Evolutionary conservation across 192 early-diverging fungal species (phyloP).

Genomic region (Coemansia sp.): DNA sequence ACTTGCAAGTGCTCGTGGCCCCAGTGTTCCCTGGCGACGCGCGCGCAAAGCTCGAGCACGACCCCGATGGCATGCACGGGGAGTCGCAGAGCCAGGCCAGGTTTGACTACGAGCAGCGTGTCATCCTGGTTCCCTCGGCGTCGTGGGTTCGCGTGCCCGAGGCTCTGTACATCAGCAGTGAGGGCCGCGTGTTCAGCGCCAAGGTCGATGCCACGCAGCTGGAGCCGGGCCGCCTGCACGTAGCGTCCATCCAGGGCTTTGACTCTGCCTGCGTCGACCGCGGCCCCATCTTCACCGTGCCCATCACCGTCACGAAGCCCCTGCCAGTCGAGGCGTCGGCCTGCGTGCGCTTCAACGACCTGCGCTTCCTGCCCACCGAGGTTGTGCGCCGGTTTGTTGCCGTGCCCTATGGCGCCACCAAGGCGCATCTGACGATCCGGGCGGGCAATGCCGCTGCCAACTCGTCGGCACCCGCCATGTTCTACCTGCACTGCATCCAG

Average conservation of each 20-base stretch:
- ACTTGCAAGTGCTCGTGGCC: slow-evolving; percentile 45
- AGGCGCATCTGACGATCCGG: slow-evolving; percentile 54
- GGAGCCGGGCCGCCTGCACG: slow-evolving; percentile 72
- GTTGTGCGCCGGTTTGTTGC: slow-evolving; percentile 78
- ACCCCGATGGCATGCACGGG: slow-evolving; percentile 57
- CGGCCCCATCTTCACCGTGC: slow-evolving; percentile 82
- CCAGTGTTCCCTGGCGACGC: slow-evolving; percentile 41
- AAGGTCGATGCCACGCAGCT: slow-evolving; percentile 81
- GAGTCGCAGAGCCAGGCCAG: slow-evolving; percentile 58
- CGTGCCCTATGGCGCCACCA: slow-evolving; percentile 83
- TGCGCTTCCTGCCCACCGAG: slow-evolving; percentile 72
- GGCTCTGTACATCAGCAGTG: slow-evolving; percentile 66
- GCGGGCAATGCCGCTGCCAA: slow-evolving; percentile 30
- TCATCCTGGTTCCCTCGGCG: slow-evolving; percentile 65
- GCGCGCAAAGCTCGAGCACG: slow-evolving; percentile 64
- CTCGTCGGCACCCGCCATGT: slow-evolving; percentile 57
- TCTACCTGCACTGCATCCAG: slow-evolving; percentile 74
- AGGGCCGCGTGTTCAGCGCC: slow-evolving; percentile 64
- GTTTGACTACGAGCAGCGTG: slow-evolving; percentile 76
- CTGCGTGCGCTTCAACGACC: slow-evolving; percentile 53
- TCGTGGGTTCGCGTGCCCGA: slow-evolving; percentile 80
- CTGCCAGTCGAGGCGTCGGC: slow-evolving; percentile 47
- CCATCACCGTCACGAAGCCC: slow-evolving; percentile 88
- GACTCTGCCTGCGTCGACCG: slow-evolving; percentile 70
- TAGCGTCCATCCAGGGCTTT: slow-evolving; percentile 73